Evolutionary conservation across 768 basidiomycete species (phyloP).

Genomic region (Rhodotorula diobovata): DNA sequence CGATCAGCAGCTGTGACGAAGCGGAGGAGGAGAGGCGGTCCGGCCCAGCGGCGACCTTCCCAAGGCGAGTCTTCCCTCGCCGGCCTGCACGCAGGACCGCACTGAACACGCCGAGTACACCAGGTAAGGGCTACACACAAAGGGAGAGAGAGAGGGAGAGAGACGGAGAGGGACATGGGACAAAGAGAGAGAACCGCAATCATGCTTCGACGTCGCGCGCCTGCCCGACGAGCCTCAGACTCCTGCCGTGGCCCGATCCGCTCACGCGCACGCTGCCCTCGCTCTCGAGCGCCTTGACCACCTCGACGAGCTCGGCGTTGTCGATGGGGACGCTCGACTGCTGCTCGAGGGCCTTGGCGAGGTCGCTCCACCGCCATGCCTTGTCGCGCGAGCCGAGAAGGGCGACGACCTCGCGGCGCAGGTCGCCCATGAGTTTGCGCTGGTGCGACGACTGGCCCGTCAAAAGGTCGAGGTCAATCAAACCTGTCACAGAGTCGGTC

Average conservation of each 20-base stretch:
- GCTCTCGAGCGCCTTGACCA: constrained; percentile 60
- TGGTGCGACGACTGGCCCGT: constrained; percentile 87
- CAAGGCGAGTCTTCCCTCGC: too few species aligned
- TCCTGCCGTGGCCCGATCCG: constrained; percentile 79
- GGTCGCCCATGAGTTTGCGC: constrained; percentile 78
- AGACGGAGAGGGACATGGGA: too few species aligned
- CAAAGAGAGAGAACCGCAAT: background rate
- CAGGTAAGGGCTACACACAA: too few species aligned
- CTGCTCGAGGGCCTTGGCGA: constrained; percentile 67
- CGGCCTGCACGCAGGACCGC: too few species aligned
- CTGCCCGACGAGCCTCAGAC: constrained; percentile 53
- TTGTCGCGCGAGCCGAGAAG: constrained; percentile 44
- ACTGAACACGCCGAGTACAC: too few species aligned
- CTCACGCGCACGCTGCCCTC: constrained; percentile 81
- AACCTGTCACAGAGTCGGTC: constrained; percentile 37
- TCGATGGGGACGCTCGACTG: constrained; percentile 83
- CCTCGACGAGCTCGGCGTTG: constrained; percentile 64
- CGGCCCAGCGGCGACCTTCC: too few species aligned
- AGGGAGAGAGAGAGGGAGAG: too few species aligned
- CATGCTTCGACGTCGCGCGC: constrained; percentile 25
- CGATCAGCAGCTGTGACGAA: too few species aligned
- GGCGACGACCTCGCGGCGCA: constrained; percentile 71
- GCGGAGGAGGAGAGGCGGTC: too few species aligned
- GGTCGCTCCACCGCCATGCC: constrained; percentile 76
- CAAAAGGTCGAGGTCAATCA: constrained; percentile 87